phyloP scores from a whole-genome alignment of 345 rosid genomes.

The Melaleuca quinquenervia region DNA sequence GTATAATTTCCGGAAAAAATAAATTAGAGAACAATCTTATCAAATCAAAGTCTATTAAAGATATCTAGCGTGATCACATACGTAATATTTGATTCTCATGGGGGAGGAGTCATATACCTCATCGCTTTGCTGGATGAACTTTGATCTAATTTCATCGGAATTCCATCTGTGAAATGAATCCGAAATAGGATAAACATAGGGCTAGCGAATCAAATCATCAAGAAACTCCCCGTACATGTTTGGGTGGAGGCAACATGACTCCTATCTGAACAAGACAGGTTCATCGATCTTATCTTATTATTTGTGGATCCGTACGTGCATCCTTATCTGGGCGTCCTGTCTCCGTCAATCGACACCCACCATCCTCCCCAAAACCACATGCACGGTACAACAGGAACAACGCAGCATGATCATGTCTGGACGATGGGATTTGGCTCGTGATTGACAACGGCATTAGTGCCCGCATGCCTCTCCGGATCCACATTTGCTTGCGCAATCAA shows the following conservation, averaged over 20 bases:
- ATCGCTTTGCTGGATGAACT: too few species aligned
- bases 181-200: too few species aligned
- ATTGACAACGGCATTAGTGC: background rate
- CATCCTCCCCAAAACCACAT: background rate
- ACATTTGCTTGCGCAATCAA: too few species aligned
- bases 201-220: too few species aligned
- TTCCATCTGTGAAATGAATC: too few species aligned
- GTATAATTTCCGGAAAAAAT: too few species aligned
- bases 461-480: background rate
- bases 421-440: background rate
- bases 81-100: too few species aligned
- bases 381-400: background rate
- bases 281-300: background rate
- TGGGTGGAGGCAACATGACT: background rate
- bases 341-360: background rate
- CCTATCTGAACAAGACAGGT: background rate
- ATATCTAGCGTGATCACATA: too few species aligned
- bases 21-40: too few species aligned
- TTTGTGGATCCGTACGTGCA: background rate
- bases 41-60: too few species aligned
- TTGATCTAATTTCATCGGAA: too few species aligned
- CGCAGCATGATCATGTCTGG: background rate
- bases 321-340: background rate
- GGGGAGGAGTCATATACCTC: too few species aligned
- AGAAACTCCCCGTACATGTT: background rate